phyloP scores from a whole-genome alignment of 768 basidiomycete species.

The Agrocybe pediades region DNA sequence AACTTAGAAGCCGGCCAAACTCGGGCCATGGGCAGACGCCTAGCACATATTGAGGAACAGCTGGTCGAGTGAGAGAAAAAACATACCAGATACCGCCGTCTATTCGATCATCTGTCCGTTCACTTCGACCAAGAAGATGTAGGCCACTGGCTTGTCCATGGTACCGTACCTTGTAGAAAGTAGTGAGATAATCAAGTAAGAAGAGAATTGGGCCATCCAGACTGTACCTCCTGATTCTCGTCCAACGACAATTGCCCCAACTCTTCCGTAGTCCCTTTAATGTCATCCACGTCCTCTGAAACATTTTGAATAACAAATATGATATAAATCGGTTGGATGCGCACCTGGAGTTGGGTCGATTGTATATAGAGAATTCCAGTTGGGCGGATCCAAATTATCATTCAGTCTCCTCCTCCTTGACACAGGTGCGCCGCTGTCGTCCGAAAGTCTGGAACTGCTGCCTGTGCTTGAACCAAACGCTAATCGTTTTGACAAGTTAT shows the following conservation, averaged over 20 bases:
- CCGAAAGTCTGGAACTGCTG: slow-evolving; percentile 22
- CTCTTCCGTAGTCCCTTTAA: slow-evolving; percentile 51
- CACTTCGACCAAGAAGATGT: slow-evolving; percentile 67
- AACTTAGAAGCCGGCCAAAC: slow-evolving; percentile 68
- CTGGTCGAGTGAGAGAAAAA: slow-evolving; percentile 13
- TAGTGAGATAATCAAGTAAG: neutral
- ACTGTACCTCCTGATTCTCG: slow-evolving; percentile 74
- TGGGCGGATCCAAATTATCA: slow-evolving; percentile 28
- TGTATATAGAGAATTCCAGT: slow-evolving; percentile 65
- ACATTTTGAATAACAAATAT: slow-evolving; percentile 1
- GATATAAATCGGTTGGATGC: neutral
- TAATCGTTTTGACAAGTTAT: slow-evolving; percentile 61
- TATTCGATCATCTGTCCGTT: slow-evolving; percentile 67
- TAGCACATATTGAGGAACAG: slow-evolving; percentile 27
- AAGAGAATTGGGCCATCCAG: slow-evolving; percentile 1
- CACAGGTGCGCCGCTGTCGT: slow-evolving; percentile 34
- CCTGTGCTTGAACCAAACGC: slow-evolving; percentile 30
- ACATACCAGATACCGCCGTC: slow-evolving; percentile 69
- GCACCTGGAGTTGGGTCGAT: slow-evolving; percentile 40
- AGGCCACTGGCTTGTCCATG: slow-evolving; percentile 80
- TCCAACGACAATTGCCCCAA: slow-evolving; percentile 75
- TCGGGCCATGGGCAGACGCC: slow-evolving; percentile 74
- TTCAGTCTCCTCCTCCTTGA: slow-evolving; percentile 52
- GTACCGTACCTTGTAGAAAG: slow-evolving; percentile 65
- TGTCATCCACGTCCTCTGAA: slow-evolving; percentile 38